phyloP scores from a whole-genome alignment of 2,329 filamentous ascomycete genomes.

The Hymenoscyphus albidus region DNA sequence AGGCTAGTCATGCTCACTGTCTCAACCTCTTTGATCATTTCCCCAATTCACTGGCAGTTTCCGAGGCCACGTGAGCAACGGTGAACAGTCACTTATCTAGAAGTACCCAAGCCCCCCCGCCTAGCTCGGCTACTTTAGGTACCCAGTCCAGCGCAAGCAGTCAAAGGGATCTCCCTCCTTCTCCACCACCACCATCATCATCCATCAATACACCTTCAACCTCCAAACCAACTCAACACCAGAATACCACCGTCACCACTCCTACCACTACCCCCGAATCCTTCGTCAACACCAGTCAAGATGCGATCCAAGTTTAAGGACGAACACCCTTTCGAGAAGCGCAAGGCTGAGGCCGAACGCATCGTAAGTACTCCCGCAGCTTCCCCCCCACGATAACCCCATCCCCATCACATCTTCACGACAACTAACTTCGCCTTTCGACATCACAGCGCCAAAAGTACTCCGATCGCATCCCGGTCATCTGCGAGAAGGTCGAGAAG shows the following conservation, averaged over 20 bases:
- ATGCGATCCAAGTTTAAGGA: constrained; percentile 99
- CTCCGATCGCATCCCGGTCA: constrained; percentile 95
- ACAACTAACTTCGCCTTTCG: constrained; percentile 7
- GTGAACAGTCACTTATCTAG: no score
- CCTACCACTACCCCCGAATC: constrained; percentile 3
- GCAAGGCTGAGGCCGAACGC: constrained; percentile 98
- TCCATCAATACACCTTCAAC: constrained; percentile 4
- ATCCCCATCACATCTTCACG: constrained; percentile 2
- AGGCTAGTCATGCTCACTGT: not conserved
- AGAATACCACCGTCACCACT: not conserved
- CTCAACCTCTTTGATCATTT: not conserved
- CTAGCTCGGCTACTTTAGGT: not conserved
- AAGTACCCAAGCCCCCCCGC: no score
- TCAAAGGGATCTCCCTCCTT: not conserved
- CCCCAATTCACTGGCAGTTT: not conserved
- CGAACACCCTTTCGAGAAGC: constrained; percentile 99
- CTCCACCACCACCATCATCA: not conserved
- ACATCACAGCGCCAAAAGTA: constrained; percentile 77
- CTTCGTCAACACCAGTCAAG: constrained; percentile 43
- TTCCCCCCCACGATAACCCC: constrained; percentile 10
- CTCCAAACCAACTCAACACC: constrained; percentile 9
- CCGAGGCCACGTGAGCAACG: no score
- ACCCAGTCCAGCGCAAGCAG: not conserved
- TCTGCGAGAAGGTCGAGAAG: constrained; percentile 99
- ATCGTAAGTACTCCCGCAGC: constrained; percentile 29